Conservation (phyloP, 2,329 filamentous ascomycete species). For the Anisogramma anomala region DNA sequence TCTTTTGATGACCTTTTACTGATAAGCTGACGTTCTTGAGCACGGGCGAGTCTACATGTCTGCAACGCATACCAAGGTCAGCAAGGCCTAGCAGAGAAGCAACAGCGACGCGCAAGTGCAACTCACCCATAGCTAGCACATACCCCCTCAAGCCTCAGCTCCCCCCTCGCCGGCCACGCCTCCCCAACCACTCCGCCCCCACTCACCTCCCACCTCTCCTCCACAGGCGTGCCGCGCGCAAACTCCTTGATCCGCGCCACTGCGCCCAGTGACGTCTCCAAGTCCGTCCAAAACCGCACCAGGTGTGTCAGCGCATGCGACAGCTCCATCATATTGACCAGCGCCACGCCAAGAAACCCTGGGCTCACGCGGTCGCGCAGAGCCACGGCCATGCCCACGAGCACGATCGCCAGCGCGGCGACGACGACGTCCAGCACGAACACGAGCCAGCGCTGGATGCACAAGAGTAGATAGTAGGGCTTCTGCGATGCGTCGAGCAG, state of each 20-base stretch:
- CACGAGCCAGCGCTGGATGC: constrained; percentile 40
- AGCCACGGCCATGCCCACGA: constrained; percentile 31
- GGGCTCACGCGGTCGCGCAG: not conserved
- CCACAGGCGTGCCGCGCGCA: constrained; percentile 28
- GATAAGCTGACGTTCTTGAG: constrained; percentile 4
- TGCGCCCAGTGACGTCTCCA: constrained; percentile 48
- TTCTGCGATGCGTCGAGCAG: constrained; percentile 37
- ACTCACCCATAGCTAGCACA: constrained; percentile 3
- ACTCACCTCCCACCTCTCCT: constrained; percentile 21
- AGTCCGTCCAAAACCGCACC: constrained; percentile 38
- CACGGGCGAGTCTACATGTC: not conserved
- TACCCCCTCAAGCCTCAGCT: constrained; percentile 6
- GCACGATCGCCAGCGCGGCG: constrained; percentile 29
- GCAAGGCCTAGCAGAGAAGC: not conserved
- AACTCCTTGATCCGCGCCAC: constrained; percentile 45
- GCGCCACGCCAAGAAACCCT: constrained; percentile 6
- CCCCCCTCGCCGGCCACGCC: constrained; percentile 7
- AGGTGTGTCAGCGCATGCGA: constrained; percentile 31
- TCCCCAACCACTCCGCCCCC: not conserved
- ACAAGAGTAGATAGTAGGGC: constrained; percentile 39
- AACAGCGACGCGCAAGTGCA: too few relatives aligned
- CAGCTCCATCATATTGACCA: constrained; percentile 7
- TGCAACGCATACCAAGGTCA: not conserved
- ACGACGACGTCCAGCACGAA: constrained; percentile 37
- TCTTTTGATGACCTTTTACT: constrained; percentile 4